Evolutionary conservation across 2,329 filamentous ascomycete species (phyloP).

Genomic region (Ophiocordyceps sinensis): DNA sequence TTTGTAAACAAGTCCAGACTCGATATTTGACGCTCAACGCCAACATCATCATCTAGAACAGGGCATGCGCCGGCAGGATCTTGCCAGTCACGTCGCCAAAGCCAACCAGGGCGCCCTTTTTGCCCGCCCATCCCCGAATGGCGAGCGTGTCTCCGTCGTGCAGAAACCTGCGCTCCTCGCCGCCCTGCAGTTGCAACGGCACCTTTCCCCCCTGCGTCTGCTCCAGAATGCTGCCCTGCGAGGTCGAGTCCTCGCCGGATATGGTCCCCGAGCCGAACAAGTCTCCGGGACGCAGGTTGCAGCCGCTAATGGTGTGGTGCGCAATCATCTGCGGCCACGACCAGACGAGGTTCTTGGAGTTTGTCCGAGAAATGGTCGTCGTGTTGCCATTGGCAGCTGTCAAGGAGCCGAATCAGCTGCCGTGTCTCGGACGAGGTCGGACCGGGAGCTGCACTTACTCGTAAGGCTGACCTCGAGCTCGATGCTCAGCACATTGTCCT

Average conservation of each 20-base stretch:
- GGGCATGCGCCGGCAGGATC: conserved; percentile 26
- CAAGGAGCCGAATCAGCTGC: background rate
- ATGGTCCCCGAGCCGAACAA: conserved; percentile 70
- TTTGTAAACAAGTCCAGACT: too few relatives aligned
- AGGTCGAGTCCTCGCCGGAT: conserved; percentile 45
- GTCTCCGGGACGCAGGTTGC: conserved; percentile 60
- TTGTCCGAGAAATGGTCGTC: conserved; percentile 19
- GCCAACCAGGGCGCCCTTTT: conserved; percentile 53
- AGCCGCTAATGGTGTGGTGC: conserved; percentile 67
- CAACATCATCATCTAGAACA: too few relatives aligned
- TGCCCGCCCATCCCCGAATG: conserved; percentile 51
- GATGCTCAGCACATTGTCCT: conserved; percentile 21
- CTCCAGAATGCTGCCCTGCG: conserved; percentile 58
- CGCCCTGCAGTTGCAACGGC: conserved; percentile 43
- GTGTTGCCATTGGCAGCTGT: conserved; percentile 17
- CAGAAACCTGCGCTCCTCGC: conserved; percentile 55
- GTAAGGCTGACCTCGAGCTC: conserved; percentile 23
- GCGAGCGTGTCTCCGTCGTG: conserved; percentile 60
- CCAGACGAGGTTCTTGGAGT: conserved; percentile 44
- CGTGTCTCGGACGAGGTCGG: background rate
- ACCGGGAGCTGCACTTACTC: conserved; percentile 14
- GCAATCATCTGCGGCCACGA: conserved; percentile 76
- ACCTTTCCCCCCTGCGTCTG: conserved; percentile 56
- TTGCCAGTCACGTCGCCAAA: conserved; percentile 60
- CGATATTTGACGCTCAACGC: too few relatives aligned